phyloP scores from a whole-genome alignment of 2,329 filamentous ascomycete species.

The Pseudonectria foliicola region DNA sequence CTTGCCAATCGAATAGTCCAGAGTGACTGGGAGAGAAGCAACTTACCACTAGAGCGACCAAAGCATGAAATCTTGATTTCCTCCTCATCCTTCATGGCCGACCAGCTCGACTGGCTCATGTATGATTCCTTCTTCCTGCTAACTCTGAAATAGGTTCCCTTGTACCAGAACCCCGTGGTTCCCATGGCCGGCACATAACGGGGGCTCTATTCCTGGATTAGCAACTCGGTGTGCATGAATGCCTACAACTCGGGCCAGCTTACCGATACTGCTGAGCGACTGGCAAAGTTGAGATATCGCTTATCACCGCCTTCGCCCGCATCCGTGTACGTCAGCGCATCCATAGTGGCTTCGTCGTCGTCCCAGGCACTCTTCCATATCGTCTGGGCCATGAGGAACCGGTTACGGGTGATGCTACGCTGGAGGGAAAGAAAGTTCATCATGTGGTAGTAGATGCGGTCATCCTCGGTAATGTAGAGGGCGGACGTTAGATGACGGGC shows the following conservation, averaged over 20 bases:
- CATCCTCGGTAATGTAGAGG: slow-evolving; percentile 46
- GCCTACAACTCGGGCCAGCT: slow-evolving; percentile 13
- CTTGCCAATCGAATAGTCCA: too few species aligned
- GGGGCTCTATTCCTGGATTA: slow-evolving; percentile 31
- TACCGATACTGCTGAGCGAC: slow-evolving; percentile 45
- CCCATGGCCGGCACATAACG: slow-evolving; percentile 49
- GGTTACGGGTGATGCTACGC: slow-evolving; percentile 42
- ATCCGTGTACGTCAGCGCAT: slow-evolving; percentile 28
- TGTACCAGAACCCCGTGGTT: slow-evolving; percentile 47
- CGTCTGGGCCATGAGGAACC: slow-evolving; percentile 49
- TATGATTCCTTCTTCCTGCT: slow-evolving; percentile 38
- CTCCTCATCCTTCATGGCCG: slow-evolving; percentile 44
- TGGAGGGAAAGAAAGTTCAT: slow-evolving; percentile 52
- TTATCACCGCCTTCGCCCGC: slow-evolving; percentile 33
- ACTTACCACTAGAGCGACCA: slow-evolving; percentile 35
- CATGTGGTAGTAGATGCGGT: slow-evolving; percentile 52
- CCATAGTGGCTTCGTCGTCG: slow-evolving; percentile 40
- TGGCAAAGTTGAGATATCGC: slow-evolving; percentile 51
- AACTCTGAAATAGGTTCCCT: slow-evolving; percentile 43
- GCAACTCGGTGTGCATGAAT: not conserved
- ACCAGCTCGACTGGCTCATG: slow-evolving; percentile 25
- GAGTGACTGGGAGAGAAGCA: not conserved
- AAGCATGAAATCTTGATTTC: slow-evolving; percentile 48
- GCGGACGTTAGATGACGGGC: slow-evolving; percentile 42
- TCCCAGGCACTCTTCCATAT: slow-evolving; percentile 50